phyloP scores from a whole-genome alignment of 306 rosid species.

The Cucumis cinereus region DNA sequence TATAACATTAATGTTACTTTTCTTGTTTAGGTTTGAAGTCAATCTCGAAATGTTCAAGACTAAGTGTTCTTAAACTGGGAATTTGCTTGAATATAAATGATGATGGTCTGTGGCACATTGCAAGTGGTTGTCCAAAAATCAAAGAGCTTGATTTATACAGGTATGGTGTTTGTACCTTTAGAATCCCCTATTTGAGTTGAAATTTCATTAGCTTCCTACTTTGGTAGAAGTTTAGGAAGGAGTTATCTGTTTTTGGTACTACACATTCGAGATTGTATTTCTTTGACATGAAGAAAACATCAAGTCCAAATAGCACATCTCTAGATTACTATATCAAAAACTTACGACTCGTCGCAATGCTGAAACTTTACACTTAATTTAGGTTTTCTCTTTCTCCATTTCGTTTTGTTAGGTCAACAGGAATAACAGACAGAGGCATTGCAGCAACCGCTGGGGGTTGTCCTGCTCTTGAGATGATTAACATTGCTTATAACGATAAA shows the following conservation, averaged over 20 bases:
- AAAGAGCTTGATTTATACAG: conserved; percentile 78
- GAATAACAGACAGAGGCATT: conserved; percentile 47
- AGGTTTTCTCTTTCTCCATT: background rate
- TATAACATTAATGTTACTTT: background rate
- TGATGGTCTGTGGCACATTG: conserved; percentile 50
- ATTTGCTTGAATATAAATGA: conserved; percentile 80
- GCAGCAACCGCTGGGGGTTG: conserved; percentile 43
- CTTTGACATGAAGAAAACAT: background rate
- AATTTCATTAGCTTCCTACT: background rate
- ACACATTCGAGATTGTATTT: background rate
- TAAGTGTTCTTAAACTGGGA: conserved; percentile 62
- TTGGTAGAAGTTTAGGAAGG: background rate
- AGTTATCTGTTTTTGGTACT: background rate
- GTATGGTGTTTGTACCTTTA: conserved; percentile 26
- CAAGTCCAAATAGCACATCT: background rate
- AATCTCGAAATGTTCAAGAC: conserved; percentile 50
- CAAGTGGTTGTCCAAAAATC: conserved; percentile 52
- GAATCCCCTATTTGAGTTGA: background rate
- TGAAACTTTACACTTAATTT: background rate
- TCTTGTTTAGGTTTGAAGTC: conserved; percentile 47
- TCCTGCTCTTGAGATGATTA: conserved; percentile 44
- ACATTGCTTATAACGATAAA: conserved; percentile 42
- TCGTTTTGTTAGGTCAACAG: conserved; percentile 22
- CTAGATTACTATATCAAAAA: background rate
- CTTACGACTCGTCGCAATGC: background rate